Conservation (phyloP, 106 monocot species). For the Dactylorhiza incarnata region DNA sequence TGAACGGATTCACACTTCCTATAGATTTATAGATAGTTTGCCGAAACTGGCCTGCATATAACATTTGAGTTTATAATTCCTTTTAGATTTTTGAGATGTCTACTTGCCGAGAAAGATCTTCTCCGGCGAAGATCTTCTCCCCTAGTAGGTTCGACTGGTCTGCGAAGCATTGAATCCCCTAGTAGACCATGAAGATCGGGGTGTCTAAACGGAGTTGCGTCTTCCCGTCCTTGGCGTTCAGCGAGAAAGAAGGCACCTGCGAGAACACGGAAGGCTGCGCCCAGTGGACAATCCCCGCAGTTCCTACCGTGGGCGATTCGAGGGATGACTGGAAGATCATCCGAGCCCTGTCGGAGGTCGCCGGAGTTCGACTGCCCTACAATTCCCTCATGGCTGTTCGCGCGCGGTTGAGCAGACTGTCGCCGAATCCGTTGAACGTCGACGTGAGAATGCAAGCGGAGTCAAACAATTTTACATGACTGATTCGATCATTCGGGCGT, state of each 20-base stretch:
- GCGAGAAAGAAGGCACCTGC: conserved; percentile 98
- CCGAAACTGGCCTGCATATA: no score
- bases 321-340: conserved; percentile 99
- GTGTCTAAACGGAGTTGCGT: conserved; percentile 91
- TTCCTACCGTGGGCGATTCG: conserved; percentile 93
- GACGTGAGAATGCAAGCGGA: no score
- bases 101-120: no score
- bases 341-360: conserved; percentile 82
- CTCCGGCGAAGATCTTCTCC: no score
- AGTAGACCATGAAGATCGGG: conserved; percentile 89
- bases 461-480: no score
- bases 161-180: no score
- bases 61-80: no score
- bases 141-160: no score
- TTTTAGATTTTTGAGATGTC: no score
- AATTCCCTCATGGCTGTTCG: conserved; percentile 52
- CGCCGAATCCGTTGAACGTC: conserved; percentile 67
- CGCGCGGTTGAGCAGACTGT: conserved; percentile 54
- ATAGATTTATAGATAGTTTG: no score
- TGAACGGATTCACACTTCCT: no score
- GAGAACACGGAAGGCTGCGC: conserved; percentile 87
- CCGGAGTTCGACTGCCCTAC: conserved; percentile 72
- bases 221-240: conserved; percentile 81
- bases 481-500: conserved; percentile 84
- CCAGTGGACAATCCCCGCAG: conserved; percentile 91